Conservation (phyloP, 352 stramenopile species). For the Phytopythium cucurbitacearum region DNA sequence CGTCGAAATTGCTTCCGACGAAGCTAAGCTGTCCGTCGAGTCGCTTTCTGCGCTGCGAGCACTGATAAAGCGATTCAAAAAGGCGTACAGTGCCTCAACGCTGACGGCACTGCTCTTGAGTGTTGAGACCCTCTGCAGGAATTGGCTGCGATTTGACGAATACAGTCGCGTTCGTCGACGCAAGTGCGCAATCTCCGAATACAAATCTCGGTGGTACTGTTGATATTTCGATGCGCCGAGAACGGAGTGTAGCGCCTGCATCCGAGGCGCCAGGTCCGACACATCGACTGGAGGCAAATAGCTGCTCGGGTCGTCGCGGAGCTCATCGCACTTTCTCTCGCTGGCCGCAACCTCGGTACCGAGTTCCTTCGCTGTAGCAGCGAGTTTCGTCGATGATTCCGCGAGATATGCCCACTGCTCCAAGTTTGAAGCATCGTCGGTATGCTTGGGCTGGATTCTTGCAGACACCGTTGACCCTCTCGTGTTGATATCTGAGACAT, state of each 20-base stretch:
- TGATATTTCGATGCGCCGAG: slow-evolving; percentile 34
- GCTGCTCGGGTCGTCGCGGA: slow-evolving; percentile 11
- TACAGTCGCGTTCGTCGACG: slow-evolving; percentile 33
- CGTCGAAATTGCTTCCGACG: no score
- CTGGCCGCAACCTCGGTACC: slow-evolving; percentile 15
- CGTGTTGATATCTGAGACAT: no score
- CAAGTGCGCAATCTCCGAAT: slow-evolving; percentile 28
- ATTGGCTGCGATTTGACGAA: slow-evolving; percentile 8
- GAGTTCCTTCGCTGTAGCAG: slow-evolving; percentile 9
- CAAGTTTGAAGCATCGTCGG: not conserved
- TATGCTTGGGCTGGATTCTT: no score
- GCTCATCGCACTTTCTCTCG: slow-evolving; percentile 11
- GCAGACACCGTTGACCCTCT: no score
- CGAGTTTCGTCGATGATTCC: slow-evolving; percentile 20
- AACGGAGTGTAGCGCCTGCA: slow-evolving; percentile 52
- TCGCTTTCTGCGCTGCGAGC: no score
- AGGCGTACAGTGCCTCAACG: not conserved
- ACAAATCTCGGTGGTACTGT: slow-evolving; percentile 39
- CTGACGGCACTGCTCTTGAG: slow-evolving; percentile 2
- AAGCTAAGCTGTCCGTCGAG: no score
- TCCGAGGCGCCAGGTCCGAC: slow-evolving; percentile 25
- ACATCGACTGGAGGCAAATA: not conserved
- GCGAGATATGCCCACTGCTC: slow-evolving; percentile 5
- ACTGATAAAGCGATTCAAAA: no score
- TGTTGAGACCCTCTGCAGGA: slow-evolving; percentile 19